Base-by-base conservation (phyloP, 805 yeast species). In the Metschnikowia proteae region DNA sequence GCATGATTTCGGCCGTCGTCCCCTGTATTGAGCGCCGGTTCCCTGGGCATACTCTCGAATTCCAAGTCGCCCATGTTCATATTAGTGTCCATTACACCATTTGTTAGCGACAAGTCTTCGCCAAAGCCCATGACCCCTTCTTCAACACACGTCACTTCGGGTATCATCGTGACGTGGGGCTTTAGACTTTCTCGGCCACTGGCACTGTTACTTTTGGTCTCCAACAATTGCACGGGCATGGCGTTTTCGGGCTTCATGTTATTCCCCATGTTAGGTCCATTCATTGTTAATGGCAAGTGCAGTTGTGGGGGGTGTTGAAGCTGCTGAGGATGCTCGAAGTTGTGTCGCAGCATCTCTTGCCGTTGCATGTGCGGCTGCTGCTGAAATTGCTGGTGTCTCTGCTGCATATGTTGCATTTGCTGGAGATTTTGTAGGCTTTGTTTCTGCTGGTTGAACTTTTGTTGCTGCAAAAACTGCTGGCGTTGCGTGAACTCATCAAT, bases 391-490 rank as follows among this genome's bases (percentile, higher is more conserved):
- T 45, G 46, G 10, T 35, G 42, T 9, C 25, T 31, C 23, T 23
- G 47, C 6, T 45, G 43, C 26, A 23, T 28, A 25, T 29, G 49
- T 10, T 35, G 46, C 29, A 30, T 29, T 11, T 40, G 43, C 27
- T 23, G 43, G 33, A 33, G 38, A 17, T 33, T 42, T 27, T 42
- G 38, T 10, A 33, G 25, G 17, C 27, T 42, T 3, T 13, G 32
- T 13, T 46, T 39, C 32, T 41, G 39, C 26, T 33, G 47, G 23
- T 43, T 49, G 1, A 42, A 17, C n/a, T 38, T 40, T 4, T 29
- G 47, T 7, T 38, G 42, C 37, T 45, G 47, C 23, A 29, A 26
- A 5, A 10, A 32, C 17, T 33, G 45, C n/a, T 33, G 45, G 5
- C 22, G 45, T 27, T 42, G 45, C 17, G 37, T 3, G 26, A 41